Conservation (phyloP, 305 asterid genomes). For the Solanum hybrid region DNA sequence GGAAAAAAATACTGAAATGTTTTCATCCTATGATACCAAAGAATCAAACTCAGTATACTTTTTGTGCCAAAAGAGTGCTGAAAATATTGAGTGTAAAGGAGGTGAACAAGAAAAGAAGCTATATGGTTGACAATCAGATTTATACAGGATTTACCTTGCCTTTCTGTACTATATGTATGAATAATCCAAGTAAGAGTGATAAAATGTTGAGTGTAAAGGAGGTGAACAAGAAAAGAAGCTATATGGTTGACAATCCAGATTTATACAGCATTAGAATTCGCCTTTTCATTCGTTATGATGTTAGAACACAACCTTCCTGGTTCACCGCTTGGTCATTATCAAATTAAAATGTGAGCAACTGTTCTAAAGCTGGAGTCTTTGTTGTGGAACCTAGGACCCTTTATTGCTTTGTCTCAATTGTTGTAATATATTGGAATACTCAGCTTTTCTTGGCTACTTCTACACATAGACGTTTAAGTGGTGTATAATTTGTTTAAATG, state of each 20-base stretch:
- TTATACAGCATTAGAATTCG: too few relatives aligned
- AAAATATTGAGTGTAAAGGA: slow-evolving; percentile 2
- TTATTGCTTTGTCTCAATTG: too few relatives aligned
- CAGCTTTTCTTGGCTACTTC: neutral
- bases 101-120: neutral
- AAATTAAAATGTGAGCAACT: neutral
- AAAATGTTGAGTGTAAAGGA: too few relatives aligned
- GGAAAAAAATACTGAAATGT: neutral
- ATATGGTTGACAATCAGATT: neutral
- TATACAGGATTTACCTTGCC: neutral
- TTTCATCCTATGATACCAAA: neutral
- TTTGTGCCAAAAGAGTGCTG: neutral
- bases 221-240: too few relatives aligned
- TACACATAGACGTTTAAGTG: neutral
- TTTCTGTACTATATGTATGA: slow-evolving; percentile 6
- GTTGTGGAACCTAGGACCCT: neutral
- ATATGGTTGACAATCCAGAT: neutral
- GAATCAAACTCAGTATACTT: neutral
- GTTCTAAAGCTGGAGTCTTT: neutral
- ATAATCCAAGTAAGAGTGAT: neutral
- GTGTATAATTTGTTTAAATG: neutral
- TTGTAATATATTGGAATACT: neutral
- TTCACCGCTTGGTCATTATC: neutral
- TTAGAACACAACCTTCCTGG: neutral
- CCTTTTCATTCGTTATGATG: neutral